Percentiles rank a stretch among this genome's conserved stretches.
Conservation (phyloP, 1,284 basidiomycete genomes). For the Puccinia novopanici region DNA sequence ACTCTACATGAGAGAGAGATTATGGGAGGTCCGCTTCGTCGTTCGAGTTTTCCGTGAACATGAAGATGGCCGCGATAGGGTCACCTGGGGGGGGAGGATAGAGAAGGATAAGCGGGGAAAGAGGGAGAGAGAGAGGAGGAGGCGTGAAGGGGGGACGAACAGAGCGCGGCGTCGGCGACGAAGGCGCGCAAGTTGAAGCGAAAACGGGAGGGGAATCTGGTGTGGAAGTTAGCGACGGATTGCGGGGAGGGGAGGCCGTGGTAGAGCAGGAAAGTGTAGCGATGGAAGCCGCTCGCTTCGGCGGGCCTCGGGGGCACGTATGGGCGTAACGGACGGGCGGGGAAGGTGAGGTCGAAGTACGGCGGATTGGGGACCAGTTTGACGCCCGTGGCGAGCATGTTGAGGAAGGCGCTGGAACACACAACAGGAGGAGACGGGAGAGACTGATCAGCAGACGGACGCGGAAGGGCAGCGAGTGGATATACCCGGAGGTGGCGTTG, state of each 20-base stretch:
- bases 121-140: background rate
- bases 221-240: background rate
- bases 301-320: background rate
- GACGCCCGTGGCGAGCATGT: slow-evolving; percentile 22
- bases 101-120: background rate
- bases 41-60: slow-evolving; percentile 39
- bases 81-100: background rate
- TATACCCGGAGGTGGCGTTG: slow-evolving; percentile 8
- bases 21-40: slow-evolving; percentile 10
- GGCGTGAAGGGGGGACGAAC: background rate
- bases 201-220: background rate
- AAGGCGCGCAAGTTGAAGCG: slow-evolving; percentile 21
- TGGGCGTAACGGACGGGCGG: background rate
- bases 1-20: background rate
- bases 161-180: background rate
- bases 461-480: no score
- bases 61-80: slow-evolving; percentile 27
- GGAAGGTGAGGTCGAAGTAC: slow-evolving; percentile 15
- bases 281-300: slow-evolving; percentile 23
- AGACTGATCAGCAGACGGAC: no score
- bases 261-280: slow-evolving; percentile 34
- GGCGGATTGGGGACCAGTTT: background rate
- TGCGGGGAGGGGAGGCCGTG: background rate
- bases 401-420: slow-evolving; percentile 4
- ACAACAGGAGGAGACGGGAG: background rate